phyloP scores from a whole-genome alignment of 352 stramenopile species.

The Phytophthora cactorum region DNA sequence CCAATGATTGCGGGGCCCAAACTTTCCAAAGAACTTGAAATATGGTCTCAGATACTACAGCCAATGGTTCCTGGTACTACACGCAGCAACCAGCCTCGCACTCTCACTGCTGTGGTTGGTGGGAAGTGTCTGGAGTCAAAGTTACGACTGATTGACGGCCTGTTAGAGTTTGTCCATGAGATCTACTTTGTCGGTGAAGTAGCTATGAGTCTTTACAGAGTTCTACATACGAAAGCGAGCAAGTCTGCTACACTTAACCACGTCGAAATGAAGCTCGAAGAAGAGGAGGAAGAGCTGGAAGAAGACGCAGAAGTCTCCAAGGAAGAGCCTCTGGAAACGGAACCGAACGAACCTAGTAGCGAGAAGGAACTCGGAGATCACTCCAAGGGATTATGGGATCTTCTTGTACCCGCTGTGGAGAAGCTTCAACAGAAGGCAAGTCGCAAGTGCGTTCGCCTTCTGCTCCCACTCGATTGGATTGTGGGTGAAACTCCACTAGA shows the following conservation, averaged over 20 bases:
- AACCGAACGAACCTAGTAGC: neutral
- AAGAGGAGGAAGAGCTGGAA: conserved; percentile 20
- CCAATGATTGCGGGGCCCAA: conserved; percentile 32
- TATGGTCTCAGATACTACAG: conserved; percentile 48
- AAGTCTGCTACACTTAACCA: neutral
- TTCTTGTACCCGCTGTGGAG: conserved; percentile 53
- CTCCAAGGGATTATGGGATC: conserved; percentile 31
- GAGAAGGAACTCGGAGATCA: neutral
- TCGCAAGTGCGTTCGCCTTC: conserved; percentile 56
- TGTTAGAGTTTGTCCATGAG: conserved; percentile 58
- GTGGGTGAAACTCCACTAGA: conserved; percentile 62
- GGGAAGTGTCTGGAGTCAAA: conserved; percentile 60
- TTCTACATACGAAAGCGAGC: conserved; percentile 40
- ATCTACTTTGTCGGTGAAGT: conserved; percentile 79
- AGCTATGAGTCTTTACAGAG: conserved; percentile 59
- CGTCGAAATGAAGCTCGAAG: neutral
- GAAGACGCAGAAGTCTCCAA: conserved; percentile 6
- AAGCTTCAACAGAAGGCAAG: conserved; percentile 71
- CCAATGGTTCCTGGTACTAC: neutral
- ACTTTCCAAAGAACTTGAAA: conserved; percentile 25
- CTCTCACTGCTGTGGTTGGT: conserved; percentile 56
- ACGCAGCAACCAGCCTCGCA: neutral
- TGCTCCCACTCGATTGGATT: conserved; percentile 69
- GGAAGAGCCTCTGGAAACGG: conserved; percentile 7
- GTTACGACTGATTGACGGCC: conserved; percentile 66